Evolutionary conservation across 345 rosid genomes (phyloP).

Genomic region (Lepidium aucheri): DNA sequence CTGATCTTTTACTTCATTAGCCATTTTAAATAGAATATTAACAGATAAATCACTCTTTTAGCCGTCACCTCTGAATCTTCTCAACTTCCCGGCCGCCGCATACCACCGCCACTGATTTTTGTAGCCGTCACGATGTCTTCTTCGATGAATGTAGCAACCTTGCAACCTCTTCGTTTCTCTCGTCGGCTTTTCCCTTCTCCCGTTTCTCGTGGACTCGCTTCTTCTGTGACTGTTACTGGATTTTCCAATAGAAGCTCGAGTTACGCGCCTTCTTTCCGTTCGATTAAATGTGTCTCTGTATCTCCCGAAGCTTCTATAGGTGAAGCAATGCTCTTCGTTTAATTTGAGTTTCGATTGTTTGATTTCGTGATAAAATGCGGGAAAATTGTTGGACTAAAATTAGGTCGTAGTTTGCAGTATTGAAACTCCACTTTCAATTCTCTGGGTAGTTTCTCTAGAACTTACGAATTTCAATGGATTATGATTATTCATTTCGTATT

Average conservation of each 20-base stretch:
- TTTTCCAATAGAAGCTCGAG: constrained; percentile 13
- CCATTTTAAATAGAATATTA: background rate
- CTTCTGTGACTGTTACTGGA: constrained; percentile 15
- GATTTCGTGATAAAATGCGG: constrained; percentile 17
- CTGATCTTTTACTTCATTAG: background rate
- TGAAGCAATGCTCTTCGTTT: constrained; percentile 17
- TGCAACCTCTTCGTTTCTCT: constrained; percentile 28
- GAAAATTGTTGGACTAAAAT: background rate
- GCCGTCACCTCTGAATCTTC: constrained; percentile 24
- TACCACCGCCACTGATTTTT: background rate
- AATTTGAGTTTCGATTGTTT: constrained; percentile 8
- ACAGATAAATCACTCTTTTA: background rate
- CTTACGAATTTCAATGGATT: background rate
- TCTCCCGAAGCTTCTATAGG: constrained; percentile 28
- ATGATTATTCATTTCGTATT: background rate
- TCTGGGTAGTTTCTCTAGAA: background rate
- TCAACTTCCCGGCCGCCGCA: constrained; percentile 3
- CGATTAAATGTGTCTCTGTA: constrained; percentile 34
- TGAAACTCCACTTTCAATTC: background rate
- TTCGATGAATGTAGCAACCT: constrained; percentile 18
- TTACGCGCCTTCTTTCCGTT: constrained; percentile 17
- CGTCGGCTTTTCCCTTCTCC: constrained; percentile 12
- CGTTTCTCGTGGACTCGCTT: constrained; percentile 7
- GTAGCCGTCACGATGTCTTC: constrained; percentile 2
- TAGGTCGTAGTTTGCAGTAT: background rate